Conservation (phyloP, 1,139 yeast species). For the Hyphopichia pseudoburtonii region DNA sequence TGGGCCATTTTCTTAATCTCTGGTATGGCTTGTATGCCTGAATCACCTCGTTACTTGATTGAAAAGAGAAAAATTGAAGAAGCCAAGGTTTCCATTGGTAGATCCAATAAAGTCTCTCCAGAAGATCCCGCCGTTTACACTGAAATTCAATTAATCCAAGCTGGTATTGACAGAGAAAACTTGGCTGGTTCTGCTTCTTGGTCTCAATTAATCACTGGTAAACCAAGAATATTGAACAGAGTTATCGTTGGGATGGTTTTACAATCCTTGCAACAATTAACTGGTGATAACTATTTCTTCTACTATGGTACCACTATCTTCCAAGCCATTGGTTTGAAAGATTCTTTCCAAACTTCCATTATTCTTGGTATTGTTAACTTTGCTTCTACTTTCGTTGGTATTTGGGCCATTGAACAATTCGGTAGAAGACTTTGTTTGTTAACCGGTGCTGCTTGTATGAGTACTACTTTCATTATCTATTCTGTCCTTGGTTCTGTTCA, state of each 20-base stretch:
- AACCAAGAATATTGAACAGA: slow-evolving; percentile 63
- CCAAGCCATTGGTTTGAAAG: slow-evolving; percentile 69
- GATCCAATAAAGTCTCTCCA: slow-evolving; percentile 56
- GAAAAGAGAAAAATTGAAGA: slow-evolving; percentile 41
- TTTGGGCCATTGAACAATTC: slow-evolving; percentile 62
- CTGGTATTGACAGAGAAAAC: slow-evolving; percentile 64
- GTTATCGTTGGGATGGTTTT: slow-evolving; percentile 60
- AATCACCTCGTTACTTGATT: slow-evolving; percentile 56
- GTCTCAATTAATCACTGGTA: slow-evolving; percentile 63
- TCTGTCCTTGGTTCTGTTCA: slow-evolving; percentile 59
- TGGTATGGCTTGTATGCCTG: slow-evolving; percentile 64
- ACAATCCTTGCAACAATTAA: slow-evolving; percentile 72
- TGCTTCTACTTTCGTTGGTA: slow-evolving; percentile 66
- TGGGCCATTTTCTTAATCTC: slow-evolving; percentile 52
- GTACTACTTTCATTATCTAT: slow-evolving; percentile 56
- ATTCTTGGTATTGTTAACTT: slow-evolving; percentile 77
- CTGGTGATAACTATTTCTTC: slow-evolving; percentile 81
- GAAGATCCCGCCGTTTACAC: slow-evolving; percentile 57
- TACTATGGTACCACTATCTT: slow-evolving; percentile 80
- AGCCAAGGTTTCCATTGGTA: slow-evolving; percentile 55
- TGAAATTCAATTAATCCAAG: slow-evolving; percentile 61
- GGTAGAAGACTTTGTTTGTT: slow-evolving; percentile 73
- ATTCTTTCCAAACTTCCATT: slow-evolving; percentile 74
- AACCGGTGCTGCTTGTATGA: slow-evolving; percentile 48
- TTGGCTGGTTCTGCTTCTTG: slow-evolving; percentile 67